Evolutionary conservation across 345 rosid species (phyloP).

Genomic region (Reutealis trisperma): DNA sequence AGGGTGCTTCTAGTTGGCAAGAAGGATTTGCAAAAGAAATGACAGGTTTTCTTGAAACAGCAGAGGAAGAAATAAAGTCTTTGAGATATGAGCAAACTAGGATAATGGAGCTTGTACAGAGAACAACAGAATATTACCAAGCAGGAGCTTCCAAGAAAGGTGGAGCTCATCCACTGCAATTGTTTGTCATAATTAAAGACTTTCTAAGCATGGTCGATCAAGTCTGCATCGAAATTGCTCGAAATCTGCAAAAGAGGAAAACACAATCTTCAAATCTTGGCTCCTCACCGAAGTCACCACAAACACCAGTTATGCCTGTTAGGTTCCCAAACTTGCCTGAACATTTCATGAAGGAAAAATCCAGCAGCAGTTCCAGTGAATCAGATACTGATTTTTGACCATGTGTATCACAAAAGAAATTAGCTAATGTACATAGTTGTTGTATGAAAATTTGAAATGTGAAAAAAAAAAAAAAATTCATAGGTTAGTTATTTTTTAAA

Average conservation of each 20-base stretch:
- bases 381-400: constrained; percentile 62
- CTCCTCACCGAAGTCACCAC: constrained; percentile 36
- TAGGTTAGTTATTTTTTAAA: constrained; percentile 18
- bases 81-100: constrained; percentile 54
- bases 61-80: constrained; percentile 53
- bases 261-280: constrained; percentile 24
- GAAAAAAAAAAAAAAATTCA: background rate
- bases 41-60: constrained; percentile 53
- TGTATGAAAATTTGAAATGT: background rate
- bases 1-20: constrained; percentile 32
- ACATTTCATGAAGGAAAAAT: constrained; percentile 58
- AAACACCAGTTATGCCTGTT: constrained; percentile 34
- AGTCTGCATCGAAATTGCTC: constrained; percentile 59
- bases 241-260: constrained; percentile 63
- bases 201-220: constrained; percentile 81
- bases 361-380: constrained; percentile 54
- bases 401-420: background rate
- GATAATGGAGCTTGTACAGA: constrained; percentile 63
- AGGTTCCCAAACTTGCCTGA: constrained; percentile 68
- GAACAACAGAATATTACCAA: constrained; percentile 79
- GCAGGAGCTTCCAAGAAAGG: constrained; percentile 50
- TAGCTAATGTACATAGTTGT: constrained; percentile 31
- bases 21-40: constrained; percentile 55
- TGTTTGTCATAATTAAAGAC: constrained; percentile 67
- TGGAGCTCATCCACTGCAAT: constrained; percentile 52